phyloP scores from a whole-genome alignment of 139 green algal genomes.

The Raphidocelis subcapitata region DNA sequence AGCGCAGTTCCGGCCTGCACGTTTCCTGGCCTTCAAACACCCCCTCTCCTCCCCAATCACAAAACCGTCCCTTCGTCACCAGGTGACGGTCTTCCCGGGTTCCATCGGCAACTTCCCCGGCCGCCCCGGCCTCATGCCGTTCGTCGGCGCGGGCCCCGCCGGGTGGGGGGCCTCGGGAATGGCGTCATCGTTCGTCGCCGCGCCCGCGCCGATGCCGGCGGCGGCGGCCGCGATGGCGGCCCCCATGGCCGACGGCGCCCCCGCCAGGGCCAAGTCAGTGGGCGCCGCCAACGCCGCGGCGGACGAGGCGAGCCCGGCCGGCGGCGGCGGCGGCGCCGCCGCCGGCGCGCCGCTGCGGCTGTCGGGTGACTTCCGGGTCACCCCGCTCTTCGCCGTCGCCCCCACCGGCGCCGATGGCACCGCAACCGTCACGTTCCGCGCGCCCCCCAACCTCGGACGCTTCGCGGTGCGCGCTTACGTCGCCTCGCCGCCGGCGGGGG shows the following conservation, averaged over 20 bases:
- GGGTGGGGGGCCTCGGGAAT: neutral
- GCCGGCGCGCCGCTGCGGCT: constrained; percentile 1
- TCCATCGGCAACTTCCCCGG: neutral
- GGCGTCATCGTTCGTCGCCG: neutral
- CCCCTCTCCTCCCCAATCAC: neutral
- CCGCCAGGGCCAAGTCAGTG: neutral
- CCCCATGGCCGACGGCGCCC: neutral
- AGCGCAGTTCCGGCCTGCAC: no score
- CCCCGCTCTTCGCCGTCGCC: constrained; percentile 30
- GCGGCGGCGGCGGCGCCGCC: neutral
- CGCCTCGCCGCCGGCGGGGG: no score
- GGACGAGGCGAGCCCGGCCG: neutral
- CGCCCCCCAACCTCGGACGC: no score
- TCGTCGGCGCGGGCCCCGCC: neutral
- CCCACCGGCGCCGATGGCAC: constrained; percentile 18
- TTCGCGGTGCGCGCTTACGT: no score
- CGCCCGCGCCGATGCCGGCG: neutral
- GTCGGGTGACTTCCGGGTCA: constrained; percentile 27
- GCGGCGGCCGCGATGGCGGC: neutral
- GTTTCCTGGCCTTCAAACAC: no score
- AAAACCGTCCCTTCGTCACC: constrained; percentile 3
- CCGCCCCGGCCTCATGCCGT: neutral
- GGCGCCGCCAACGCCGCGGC: neutral
- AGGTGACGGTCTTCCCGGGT: constrained; percentile 20
- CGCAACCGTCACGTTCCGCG: constrained; percentile 1